Evolutionary conservation across 75 land plant genomes (phyloP).

Genomic region (Cupressus sempervirens): DNA sequence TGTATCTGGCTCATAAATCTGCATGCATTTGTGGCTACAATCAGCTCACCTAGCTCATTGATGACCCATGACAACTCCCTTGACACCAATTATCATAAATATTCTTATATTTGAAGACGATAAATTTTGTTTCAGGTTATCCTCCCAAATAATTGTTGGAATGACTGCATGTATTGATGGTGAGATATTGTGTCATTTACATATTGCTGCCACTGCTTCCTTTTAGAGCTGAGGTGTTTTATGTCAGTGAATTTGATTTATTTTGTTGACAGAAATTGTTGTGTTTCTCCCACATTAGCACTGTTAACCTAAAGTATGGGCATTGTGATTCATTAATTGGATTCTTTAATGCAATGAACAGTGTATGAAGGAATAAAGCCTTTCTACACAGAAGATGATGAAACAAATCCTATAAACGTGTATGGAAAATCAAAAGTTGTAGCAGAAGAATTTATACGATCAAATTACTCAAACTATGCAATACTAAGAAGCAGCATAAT

Average conservation of each 20-base stretch:
- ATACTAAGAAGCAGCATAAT: constrained; percentile 94
- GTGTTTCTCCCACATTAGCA: not conserved
- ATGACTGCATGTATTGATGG: not conserved
- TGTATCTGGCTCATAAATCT: not conserved
- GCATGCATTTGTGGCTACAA: not conserved
- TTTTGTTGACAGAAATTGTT: not conserved
- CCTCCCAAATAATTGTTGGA: not conserved
- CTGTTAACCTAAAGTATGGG: not conserved
- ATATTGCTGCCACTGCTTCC: not conserved
- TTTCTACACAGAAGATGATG: constrained; percentile 90
- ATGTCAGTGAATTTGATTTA: not conserved
- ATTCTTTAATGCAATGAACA: constrained; percentile 17
- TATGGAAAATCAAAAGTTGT: constrained; percentile 84
- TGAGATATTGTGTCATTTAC: not conserved
- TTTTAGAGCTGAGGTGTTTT: not conserved
- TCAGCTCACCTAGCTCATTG: not conserved
- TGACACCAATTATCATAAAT: not conserved
- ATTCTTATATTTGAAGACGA: not conserved
- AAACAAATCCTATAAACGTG: constrained; percentile 77
- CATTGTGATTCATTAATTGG: constrained; percentile 3
- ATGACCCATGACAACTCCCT: not conserved
- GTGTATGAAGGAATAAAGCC: constrained; percentile 89
- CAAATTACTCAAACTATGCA: constrained; percentile 60
- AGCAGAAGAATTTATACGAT: constrained; percentile 59
- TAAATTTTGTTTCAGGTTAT: not conserved